phyloP scores from a whole-genome alignment of 2,329 filamentous ascomycete genomes.

The Aspergillus ustus region DNA sequence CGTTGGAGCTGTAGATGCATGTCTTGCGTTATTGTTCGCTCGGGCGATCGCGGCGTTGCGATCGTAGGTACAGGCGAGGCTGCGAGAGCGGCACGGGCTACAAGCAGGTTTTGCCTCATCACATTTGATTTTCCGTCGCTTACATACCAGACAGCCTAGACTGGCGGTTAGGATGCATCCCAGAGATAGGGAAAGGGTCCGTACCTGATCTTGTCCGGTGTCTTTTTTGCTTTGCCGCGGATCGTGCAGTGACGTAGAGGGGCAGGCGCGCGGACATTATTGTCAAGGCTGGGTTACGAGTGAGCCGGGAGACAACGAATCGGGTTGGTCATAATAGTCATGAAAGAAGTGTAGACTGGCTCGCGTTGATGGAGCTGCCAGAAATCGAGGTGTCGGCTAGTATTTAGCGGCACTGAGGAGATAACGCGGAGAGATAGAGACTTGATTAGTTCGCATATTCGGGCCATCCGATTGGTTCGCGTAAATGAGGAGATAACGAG shows the following conservation, averaged over 20 bases:
- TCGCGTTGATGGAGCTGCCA: too few relatives aligned
- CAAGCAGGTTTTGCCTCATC: background rate
- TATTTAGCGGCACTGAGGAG: too few relatives aligned
- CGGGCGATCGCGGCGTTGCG: background rate
- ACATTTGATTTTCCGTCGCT: background rate
- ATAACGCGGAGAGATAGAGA: too few relatives aligned
- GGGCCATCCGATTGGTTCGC: background rate
- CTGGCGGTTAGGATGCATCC: background rate
- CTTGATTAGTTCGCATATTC: too few relatives aligned
- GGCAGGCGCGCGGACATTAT: background rate
- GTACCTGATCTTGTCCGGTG: background rate
- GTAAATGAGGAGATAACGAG: background rate
- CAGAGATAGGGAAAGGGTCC: slow-evolving; percentile 1
- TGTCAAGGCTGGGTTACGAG: background rate
- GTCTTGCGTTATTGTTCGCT: background rate
- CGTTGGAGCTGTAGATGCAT: background rate
- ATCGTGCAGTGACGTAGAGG: background rate
- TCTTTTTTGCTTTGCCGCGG: slow-evolving; percentile 3
- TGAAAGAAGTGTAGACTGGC: too few relatives aligned
- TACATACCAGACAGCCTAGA: background rate
- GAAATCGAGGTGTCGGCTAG: too few relatives aligned
- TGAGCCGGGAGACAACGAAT: background rate
- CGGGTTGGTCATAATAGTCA: background rate
- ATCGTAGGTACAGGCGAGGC: background rate
- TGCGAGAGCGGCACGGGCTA: background rate